Conservation (phyloP, 1,284 basidiomycete genomes). For the Rhodotorula sp. region DNA sequence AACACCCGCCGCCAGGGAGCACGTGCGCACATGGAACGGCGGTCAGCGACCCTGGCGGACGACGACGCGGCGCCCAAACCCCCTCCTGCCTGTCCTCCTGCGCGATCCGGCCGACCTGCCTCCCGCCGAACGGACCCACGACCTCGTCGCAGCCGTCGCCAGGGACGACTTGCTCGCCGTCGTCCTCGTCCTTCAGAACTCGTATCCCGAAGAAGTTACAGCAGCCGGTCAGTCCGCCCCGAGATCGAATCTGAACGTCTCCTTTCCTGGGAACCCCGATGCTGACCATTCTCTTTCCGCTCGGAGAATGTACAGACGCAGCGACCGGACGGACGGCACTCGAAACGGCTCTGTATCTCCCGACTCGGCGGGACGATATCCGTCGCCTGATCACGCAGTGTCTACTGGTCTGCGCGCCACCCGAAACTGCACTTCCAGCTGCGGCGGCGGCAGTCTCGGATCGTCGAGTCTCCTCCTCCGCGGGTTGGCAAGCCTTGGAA, state of each 20-base stretch:
- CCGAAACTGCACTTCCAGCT: neutral
- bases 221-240: neutral
- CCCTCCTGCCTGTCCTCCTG: neutral
- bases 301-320: too few relatives aligned
- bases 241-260: too few relatives aligned
- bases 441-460: neutral
- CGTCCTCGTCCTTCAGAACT: neutral
- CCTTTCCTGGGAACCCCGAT: too few relatives aligned
- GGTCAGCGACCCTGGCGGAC: neutral
- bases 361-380: neutral
- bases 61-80: neutral
- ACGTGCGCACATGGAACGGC: too few relatives aligned
- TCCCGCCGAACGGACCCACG: neutral
- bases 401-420: neutral
- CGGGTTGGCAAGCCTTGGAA: neutral
- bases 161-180: constrained; percentile 14
- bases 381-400: constrained; percentile 10
- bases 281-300: too few relatives aligned
- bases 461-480: neutral
- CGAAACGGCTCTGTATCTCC: neutral
- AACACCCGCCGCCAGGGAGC: too few relatives aligned
- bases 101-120: constrained; percentile 8
- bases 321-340: neutral
- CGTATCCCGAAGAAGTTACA: neutral
- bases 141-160: neutral